These are phyloP conservation scores for Chrysoporthe deuterocubensis DNA, from an alignment of 2,329 filamentous ascomycete species.

Conservation along the genomic window DNA sequence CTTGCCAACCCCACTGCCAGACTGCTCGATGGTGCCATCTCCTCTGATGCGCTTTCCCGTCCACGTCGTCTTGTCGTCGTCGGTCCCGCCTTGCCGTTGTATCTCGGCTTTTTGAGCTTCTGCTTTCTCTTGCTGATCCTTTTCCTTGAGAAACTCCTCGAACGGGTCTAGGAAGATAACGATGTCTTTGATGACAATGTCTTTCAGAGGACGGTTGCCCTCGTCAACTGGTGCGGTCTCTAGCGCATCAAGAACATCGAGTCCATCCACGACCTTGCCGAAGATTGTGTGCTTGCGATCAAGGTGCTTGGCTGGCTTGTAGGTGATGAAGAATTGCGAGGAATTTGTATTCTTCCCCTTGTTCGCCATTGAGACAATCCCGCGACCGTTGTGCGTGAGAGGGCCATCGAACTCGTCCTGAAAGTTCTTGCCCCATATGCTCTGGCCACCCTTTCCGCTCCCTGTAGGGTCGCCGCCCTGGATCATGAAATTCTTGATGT, in stretches of 20 bases:
- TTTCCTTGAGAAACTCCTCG: constrained; percentile 84
- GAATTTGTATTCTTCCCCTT: constrained; percentile 98
- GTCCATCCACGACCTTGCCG: constrained; percentile 77
- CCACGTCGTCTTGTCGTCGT: constrained; percentile 92
- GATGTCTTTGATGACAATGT: constrained; percentile 81
- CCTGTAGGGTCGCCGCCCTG: constrained; percentile 95
- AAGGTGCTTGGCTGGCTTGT: constrained; percentile 81
- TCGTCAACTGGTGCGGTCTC: constrained; percentile 78
- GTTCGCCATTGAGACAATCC: constrained; percentile 92
- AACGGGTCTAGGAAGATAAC: constrained; percentile 93
- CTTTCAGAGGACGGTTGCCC: constrained; percentile 74
- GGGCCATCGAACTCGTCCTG: constrained; percentile 92
- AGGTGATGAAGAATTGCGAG: constrained; percentile 92
- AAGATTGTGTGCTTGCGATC: constrained; percentile 98
- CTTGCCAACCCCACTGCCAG: constrained; percentile 67
- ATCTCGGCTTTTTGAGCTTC: constrained; percentile 66
- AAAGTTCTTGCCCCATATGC: constrained; percentile 94
- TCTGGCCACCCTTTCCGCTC: constrained; percentile 86
- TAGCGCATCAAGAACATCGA: constrained; percentile 73
- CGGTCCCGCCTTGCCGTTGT: constrained; percentile 69
- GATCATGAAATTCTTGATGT: constrained; percentile 96
- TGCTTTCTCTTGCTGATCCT: constrained; percentile 63
- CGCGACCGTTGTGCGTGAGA: constrained; percentile 78
- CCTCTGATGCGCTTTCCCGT: constrained; percentile 86
- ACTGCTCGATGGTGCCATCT: constrained; percentile 59